These are phyloP conservation scores for Syzygium malaccense DNA, from an alignment of 441 rosid species.

Conservation along the genomic window DNA sequence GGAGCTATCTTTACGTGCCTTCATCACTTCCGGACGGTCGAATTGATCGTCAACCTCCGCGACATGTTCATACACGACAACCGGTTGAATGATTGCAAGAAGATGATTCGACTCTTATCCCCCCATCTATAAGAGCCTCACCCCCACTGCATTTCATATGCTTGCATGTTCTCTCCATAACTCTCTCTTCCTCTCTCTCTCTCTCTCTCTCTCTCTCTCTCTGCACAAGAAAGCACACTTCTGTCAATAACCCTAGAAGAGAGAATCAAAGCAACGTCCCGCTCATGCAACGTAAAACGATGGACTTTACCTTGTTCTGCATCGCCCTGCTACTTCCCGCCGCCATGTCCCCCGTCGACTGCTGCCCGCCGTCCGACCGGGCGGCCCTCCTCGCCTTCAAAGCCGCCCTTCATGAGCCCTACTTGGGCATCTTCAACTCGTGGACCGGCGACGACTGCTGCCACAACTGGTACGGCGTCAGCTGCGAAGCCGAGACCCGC, in stretches of 20 bases:
- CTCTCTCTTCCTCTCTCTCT: not conserved
- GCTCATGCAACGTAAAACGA: not conserved
- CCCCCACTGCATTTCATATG: not conserved
- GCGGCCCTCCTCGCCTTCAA: slow-evolving; percentile 58
- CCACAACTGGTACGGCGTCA: slow-evolving; percentile 78
- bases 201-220: not conserved
- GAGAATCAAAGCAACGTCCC: not conserved
- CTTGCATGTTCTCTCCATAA: not conserved
- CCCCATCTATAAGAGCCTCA: not conserved
- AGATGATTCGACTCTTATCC: not conserved
- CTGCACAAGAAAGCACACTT: not conserved
- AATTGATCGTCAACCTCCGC: not conserved
- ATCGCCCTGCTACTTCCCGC: not conserved
- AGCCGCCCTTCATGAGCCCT: slow-evolving; percentile 59
- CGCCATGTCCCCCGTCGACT: slow-evolving; percentile 14
- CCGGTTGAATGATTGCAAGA: not conserved
- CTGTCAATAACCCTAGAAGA: not conserved
- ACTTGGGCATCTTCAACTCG: slow-evolving; percentile 69
- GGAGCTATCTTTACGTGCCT: not conserved
- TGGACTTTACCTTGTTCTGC: not conserved
- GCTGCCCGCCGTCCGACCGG: slow-evolving; percentile 71
- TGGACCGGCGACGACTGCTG: slow-evolving; percentile 85
- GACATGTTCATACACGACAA: not conserved
- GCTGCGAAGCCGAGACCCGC: slow-evolving; percentile 51
- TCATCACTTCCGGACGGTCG: not conserved